phyloP scores from a whole-genome alignment of 2,329 filamentous ascomycete genomes.

The Scleromitrula shiraiana region DNA sequence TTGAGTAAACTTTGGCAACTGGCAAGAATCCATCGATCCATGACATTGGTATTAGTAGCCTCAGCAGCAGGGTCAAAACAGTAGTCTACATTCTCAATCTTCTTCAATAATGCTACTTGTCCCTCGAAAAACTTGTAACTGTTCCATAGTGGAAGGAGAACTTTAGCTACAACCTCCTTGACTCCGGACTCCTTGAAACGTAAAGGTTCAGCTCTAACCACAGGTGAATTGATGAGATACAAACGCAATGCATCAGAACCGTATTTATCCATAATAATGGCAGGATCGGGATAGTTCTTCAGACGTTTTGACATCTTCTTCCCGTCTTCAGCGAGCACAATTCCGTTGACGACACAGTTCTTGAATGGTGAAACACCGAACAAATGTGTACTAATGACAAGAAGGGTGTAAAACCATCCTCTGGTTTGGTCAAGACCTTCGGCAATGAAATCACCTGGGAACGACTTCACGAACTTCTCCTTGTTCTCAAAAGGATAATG shows the following conservation, averaged over 20 bases:
- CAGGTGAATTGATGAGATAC: constrained; percentile 96
- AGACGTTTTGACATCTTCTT: constrained; percentile 99
- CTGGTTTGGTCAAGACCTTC: constrained; percentile 90
- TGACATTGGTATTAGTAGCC: constrained; percentile 76
- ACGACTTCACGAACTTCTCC: constrained; percentile 69
- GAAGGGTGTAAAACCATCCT: constrained; percentile 94
- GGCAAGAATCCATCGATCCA: constrained; percentile 93
- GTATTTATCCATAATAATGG: constrained; percentile 74
- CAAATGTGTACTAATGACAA: constrained; percentile 80
- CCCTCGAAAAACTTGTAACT: constrained; percentile 95
- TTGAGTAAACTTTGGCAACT: constrained; percentile 84
- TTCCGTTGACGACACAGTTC: constrained; percentile 94
- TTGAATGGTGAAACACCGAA: constrained; percentile 82
- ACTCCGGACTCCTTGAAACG: constrained; percentile 88
- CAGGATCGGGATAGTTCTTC: constrained; percentile 91
- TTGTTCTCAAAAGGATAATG: constrained; percentile 91
- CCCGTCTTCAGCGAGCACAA: constrained; percentile 86
- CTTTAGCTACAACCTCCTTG: constrained; percentile 89
- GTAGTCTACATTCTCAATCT: constrained; percentile 70
- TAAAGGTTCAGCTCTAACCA: constrained; percentile 83
- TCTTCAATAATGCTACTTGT: constrained; percentile 79
- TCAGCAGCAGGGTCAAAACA: constrained; percentile 70
- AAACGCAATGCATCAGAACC: constrained; percentile 87
- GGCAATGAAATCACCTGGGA: constrained; percentile 90
- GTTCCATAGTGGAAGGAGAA: constrained; percentile 88